Conservation (phyloP, 176 grass and related monocot genomes). For the Lolium multiflorum region DNA sequence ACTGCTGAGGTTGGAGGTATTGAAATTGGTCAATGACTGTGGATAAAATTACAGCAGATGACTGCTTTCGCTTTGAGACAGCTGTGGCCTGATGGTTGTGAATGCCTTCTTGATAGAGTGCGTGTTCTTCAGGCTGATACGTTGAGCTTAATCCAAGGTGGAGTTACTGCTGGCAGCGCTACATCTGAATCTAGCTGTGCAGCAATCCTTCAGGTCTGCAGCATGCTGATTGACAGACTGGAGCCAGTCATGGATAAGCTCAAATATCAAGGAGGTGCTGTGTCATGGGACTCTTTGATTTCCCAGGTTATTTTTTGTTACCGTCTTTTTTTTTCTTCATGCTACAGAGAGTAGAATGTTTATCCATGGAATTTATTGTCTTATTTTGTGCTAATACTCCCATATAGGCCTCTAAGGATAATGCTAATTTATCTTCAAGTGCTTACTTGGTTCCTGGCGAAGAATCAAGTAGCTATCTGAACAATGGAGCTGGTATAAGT, state of each 20-base stretch:
- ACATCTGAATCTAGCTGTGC: constrained; percentile 73
- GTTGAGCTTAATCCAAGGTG: constrained; percentile 68
- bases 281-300: constrained; percentile 68
- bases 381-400: constrained; percentile 5
- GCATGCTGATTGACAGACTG: constrained; percentile 56
- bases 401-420: constrained; percentile 45
- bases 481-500: constrained; percentile 71
- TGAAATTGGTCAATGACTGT: constrained; percentile 68
- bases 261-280: constrained; percentile 5
- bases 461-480: constrained; percentile 52
- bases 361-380: background rate
- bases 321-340: background rate
- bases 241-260: constrained; percentile 62
- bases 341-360: background rate
- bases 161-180: constrained; percentile 62
- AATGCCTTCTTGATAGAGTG: constrained; percentile 65
- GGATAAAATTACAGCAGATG: constrained; percentile 74
- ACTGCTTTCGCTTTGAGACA: constrained; percentile 51
- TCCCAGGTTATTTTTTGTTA: constrained; percentile 40
- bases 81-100: constrained; percentile 56
- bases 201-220: constrained; percentile 48
- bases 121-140: constrained; percentile 75
- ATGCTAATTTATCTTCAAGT: constrained; percentile 68
- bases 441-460: constrained; percentile 55
- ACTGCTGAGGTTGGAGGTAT: constrained; percentile 76